phyloP scores from a whole-genome alignment of 2,329 filamentous ascomycete genomes.

The Ceratocystis ficicola region DNA sequence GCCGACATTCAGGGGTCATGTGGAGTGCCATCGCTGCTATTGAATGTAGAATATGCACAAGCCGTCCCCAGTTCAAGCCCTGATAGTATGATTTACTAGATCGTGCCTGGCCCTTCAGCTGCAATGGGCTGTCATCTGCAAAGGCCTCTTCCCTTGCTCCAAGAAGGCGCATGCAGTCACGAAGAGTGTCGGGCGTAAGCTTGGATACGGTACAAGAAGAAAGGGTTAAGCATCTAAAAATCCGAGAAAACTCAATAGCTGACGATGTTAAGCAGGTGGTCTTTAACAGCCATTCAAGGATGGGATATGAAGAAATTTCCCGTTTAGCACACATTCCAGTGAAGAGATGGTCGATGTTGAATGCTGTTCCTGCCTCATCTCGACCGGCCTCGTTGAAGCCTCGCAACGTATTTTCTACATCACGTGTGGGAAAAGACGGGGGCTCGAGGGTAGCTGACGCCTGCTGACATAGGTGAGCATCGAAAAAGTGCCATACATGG shows the following conservation, averaged over 20 bases:
- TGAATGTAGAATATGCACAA: constrained; percentile 12
- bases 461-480: neutral
- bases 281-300: constrained; percentile 54
- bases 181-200: constrained; percentile 10
- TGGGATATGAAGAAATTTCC: constrained; percentile 43
- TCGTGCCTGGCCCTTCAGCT: neutral
- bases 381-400: constrained; percentile 32
- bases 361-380: constrained; percentile 25
- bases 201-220: neutral
- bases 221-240: constrained; percentile 13
- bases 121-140: neutral
- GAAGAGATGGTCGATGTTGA: constrained; percentile 7
- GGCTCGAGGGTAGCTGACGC: neutral
- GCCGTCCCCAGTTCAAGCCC: neutral
- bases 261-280: constrained; percentile 36
- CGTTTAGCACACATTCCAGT: constrained; percentile 12
- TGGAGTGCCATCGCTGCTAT: constrained; percentile 1
- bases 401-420: neutral
- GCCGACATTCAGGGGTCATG: neutral
- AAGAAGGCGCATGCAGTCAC: constrained; percentile 15
- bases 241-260: constrained; percentile 1
- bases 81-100: neutral
- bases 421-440: neutral
- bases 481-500: constrained; percentile 18
- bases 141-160: constrained; percentile 18